phyloP scores from a whole-genome alignment of 2,329 filamentous ascomycete genomes.

The Xylaria digitata region DNA sequence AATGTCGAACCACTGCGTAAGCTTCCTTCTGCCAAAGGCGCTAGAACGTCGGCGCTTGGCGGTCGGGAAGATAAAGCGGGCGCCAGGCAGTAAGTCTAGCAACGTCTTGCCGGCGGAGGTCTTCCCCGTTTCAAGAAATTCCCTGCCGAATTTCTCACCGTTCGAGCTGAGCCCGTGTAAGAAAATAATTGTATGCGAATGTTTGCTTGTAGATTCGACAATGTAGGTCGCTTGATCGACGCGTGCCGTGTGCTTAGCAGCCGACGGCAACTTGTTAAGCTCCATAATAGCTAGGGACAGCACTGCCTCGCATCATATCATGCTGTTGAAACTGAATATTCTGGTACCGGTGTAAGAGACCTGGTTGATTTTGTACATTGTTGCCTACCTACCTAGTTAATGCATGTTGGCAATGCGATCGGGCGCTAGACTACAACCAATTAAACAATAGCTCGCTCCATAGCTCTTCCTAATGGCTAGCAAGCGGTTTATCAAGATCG shows the following conservation, averaged over 20 bases:
- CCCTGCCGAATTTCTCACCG: conserved; percentile 48
- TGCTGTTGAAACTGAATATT: too few relatives aligned
- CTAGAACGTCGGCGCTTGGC: conserved; percentile 57
- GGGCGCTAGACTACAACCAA: too few relatives aligned
- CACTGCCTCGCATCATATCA: too few relatives aligned
- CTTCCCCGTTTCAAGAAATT: conserved; percentile 49
- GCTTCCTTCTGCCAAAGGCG: conserved; percentile 55
- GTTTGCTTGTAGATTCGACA: conserved; percentile 39
- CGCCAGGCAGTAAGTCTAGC: conserved; percentile 52
- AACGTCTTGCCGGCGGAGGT: conserved; percentile 45
- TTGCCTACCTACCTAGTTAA: too few relatives aligned
- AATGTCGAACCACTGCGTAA: conserved; percentile 65
- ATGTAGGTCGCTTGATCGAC: conserved; percentile 34
- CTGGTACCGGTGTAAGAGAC: background rate
- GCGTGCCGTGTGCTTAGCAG: conserved; percentile 4
- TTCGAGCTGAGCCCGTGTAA: conserved; percentile 43
- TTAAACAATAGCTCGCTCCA: too few relatives aligned
- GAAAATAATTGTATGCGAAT: conserved; percentile 39
- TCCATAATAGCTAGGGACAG: conserved; percentile 9
- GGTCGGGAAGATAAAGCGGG: conserved; percentile 64
- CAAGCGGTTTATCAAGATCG: too few relatives aligned
- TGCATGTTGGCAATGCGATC: too few relatives aligned
- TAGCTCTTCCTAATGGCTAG: too few relatives aligned
- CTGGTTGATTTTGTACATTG: background rate
- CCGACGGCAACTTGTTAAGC: conserved; percentile 13